Conservation (phyloP, 768 basidiomycete species). For the Sporobolomyces roseus region DNA sequence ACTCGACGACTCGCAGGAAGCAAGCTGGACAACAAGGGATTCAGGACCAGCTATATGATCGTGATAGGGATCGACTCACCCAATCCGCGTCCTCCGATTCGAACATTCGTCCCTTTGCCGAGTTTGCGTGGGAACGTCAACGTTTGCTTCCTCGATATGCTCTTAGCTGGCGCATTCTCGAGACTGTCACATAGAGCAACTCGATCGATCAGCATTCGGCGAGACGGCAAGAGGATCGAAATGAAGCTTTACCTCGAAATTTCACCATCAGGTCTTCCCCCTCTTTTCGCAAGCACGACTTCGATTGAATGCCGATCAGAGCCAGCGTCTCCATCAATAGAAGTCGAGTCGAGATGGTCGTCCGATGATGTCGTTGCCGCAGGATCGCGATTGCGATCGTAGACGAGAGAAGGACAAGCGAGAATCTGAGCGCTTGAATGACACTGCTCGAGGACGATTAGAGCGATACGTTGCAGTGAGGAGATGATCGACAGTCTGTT, state of each 20-base stretch:
- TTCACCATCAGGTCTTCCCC: neutral
- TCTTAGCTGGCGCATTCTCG: too few relatives aligned
- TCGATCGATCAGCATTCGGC: neutral
- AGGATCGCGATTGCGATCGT: too few relatives aligned
- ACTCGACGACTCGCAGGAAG: constrained; percentile 62
- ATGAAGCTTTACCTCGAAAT: neutral
- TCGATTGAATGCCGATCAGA: too few relatives aligned
- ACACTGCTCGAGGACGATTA: too few relatives aligned
- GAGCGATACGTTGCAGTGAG: too few relatives aligned
- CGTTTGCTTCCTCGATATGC: neutral
- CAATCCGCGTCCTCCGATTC: constrained; percentile 13
- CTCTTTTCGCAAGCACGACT: neutral
- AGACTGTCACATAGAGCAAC: neutral
- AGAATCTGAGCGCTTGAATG: too few relatives aligned
- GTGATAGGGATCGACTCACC: constrained; percentile 4
- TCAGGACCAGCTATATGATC: neutral
- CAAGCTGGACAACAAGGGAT: constrained; percentile 60
- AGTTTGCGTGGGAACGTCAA: constrained; percentile 22
- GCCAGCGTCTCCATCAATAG: too few relatives aligned
- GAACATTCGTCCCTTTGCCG: constrained; percentile 10
- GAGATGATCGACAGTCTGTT: too few relatives aligned
- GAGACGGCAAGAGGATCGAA: neutral
- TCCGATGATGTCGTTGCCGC: too few relatives aligned
- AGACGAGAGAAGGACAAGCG: too few relatives aligned
- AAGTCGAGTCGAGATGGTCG: too few relatives aligned